Base-by-base conservation (phyloP, 441 rosid species). In the Gossypium schwendimanii region DNA sequence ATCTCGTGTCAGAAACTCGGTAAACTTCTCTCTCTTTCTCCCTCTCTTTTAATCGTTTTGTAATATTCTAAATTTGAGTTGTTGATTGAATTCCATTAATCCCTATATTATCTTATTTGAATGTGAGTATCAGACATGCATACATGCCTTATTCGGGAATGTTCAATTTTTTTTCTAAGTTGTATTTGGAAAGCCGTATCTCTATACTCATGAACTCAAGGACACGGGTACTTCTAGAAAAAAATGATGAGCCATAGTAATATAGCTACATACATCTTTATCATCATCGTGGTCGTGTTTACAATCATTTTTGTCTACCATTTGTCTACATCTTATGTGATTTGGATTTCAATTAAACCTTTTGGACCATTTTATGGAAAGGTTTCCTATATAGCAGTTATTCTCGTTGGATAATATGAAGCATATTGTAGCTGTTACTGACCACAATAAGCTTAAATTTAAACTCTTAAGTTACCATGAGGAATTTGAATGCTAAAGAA, bases 1-100 rank as follows among this genome's bases (percentile, higher is more conserved):
- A 66, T 69, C 83, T 76, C 89, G 84, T 53, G 70, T 41, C 26
- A 81, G 80, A 70, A 86, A 87, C 72, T 39, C 78, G 80, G 92
- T 88, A 78, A 73, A 50, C 20, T 50, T 31, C 68, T 75, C 31
- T 60, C 3, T 41, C 45, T 7, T 21, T 55, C 31, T 31, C 10
- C 14, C 4, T 41, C 47, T 41, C 21, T 1, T 31, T 1, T 1
- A 8, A 61, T 63, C 44, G 15, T 18, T 63, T 17, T 18, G 41
- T 39, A 18, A 6, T 10, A 18, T 17, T 63, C 28, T 36, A 23
- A 36, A 18, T 63, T 17, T 36, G 14, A 63, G 20, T 18, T 11
- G 68, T 63, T 63, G 26, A 18, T 39, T 63, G 28, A 20, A 63
- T n/a, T 44, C 49, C 49, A 44, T 44, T 11, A 44, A 44, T 44